Conservation (phyloP, 2,329 filamentous ascomycete genomes). For the Pseudogymnoascus sp. region DNA sequence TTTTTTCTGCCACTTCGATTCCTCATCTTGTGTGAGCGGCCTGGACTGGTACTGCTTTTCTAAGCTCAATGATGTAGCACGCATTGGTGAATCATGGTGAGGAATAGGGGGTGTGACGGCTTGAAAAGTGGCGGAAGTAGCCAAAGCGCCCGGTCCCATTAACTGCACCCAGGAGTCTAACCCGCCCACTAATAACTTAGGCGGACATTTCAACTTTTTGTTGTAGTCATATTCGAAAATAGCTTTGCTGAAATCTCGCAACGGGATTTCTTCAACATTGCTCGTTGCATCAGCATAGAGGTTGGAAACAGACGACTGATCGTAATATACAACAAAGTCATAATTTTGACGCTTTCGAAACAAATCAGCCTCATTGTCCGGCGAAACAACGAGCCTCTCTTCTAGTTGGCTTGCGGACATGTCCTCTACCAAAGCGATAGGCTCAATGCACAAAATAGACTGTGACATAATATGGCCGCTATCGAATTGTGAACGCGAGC, state of each 20-base stretch:
- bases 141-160: slow-evolving; percentile 51
- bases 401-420: slow-evolving; percentile 54
- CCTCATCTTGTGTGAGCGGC: slow-evolving; percentile 72
- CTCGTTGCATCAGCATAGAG: slow-evolving; percentile 33
- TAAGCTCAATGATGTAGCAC: slow-evolving; percentile 11
- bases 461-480: slow-evolving; percentile 80
- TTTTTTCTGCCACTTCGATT: slow-evolving; percentile 70
- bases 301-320: slow-evolving; percentile 49
- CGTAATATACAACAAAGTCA: slow-evolving; percentile 86
- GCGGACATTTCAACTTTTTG: slow-evolving; percentile 62
- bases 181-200: slow-evolving; percentile 74
- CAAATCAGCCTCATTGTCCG: slow-evolving; percentile 63
- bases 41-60: slow-evolving; percentile 43
- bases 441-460: slow-evolving; percentile 84
- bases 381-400: slow-evolving; percentile 63
- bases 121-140: slow-evolving; percentile 42
- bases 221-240: slow-evolving; percentile 77
- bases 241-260: slow-evolving; percentile 69
- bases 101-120: not conserved
- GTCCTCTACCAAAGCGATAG: slow-evolving; percentile 63
- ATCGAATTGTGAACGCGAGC: slow-evolving; percentile 72
- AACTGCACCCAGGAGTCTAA: slow-evolving; percentile 79
- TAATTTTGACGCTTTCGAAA: slow-evolving; percentile 69
- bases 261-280: slow-evolving; percentile 39
- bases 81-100: slow-evolving; percentile 4